Base-by-base conservation (phyloP, 495 filamentous ascomycete species). In the Penicillium angulare region DNA sequence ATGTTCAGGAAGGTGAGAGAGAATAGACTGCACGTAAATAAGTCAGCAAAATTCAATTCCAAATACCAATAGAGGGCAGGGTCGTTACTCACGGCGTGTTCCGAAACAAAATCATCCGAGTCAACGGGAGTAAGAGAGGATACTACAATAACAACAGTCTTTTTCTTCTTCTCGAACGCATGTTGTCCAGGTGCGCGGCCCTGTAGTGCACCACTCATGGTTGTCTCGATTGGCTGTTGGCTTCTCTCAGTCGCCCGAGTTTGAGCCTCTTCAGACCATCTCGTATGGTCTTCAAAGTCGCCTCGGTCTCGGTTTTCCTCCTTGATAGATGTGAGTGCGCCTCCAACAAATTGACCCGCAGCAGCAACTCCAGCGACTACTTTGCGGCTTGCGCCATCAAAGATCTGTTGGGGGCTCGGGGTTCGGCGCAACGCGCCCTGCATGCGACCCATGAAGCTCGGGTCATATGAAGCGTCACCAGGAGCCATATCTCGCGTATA, bases 371-470 rank as follows among this genome's bases (percentile, higher is more conserved):
- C 86, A 9, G 89, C 89, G 0, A 79, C 82, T 18, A 95, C 86
- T 43, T 79, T 85, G 65, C 83, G 85, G 61, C 83, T 84, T 1
- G 90, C 89, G 24, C 79, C 84, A 62, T 92, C 88, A 53, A 92
- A 80, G 51, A 95, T 79, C 68, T 95, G 88, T 61, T 95, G 89
- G 21, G 92, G 92, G 60, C 89, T 95, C 8, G 92, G 89, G 5
- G 90, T 93, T 44, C 90, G 82, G 58, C 88, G 82, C 64, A 95
- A 71, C n/a, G 87, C 88, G 49, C 87, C 88, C 46, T 87, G 84
- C 77, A 95, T 86, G 40, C 86, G 86, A 39, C 82, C 77, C 56
- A 92, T 83, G 72, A 92, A 83, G 54, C 82, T 80, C 36, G 80
- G 71, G 68, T 85, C 75, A 42, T 80, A 72, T 26, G 61, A 58